Base-by-base conservation (phyloP, 495 filamentous ascomycete species). In the Bathelium albidoporum region DNA sequence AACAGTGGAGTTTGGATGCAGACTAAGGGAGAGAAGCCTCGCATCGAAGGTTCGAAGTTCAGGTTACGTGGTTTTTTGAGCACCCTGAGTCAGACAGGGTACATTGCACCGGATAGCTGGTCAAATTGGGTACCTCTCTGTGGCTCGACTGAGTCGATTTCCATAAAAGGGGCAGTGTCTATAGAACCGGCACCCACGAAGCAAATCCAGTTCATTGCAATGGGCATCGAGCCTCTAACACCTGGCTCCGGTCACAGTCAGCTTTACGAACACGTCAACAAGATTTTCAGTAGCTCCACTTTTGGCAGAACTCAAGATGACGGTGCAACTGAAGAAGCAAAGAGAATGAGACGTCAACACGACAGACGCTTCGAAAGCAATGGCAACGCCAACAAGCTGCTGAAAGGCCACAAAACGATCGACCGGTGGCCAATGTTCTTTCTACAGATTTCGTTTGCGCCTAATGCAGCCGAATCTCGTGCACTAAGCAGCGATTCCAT, bases 371-470 rank as follows among this genome's bases (percentile, higher is more conserved):
- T 73, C 68, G 79, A 79, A 63, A 73, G 61, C 18, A 78, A 84
- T 59, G 78, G 79, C 1, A 82, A 77, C 65, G 86, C 82, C 0
- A 76, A 73, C 34, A 79, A 76, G 64, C 83, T 87, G 39, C 72
- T 87, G 43, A 86, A 77, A 70, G 77, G 77, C 2, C 69, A 74
- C 18, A 93, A 89, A 71, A 82, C 83, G 0, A 76, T 89, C 32
- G 91, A 96, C 71, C 81, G 85, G 65, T 95, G 88, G 88, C 91
- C 92, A 1, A 95, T 94, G 88, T 97, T 96, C 68, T 87, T 86
- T 69, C 78, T 98, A 36, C 84, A 83, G 9, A 83, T 98, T n/a
- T 75, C 79, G 2, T 65, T 82, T 4, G 69, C 73, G 16, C 26
- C 20, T n/a, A 55, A 20, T 7, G 29, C 22, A 0, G 5, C 49